Evolutionary conservation across 2,329 filamentous ascomycete genomes (phyloP), one percentile per base, ranked within the genome.

Genomic region (Fusarium paranaense): DNA sequence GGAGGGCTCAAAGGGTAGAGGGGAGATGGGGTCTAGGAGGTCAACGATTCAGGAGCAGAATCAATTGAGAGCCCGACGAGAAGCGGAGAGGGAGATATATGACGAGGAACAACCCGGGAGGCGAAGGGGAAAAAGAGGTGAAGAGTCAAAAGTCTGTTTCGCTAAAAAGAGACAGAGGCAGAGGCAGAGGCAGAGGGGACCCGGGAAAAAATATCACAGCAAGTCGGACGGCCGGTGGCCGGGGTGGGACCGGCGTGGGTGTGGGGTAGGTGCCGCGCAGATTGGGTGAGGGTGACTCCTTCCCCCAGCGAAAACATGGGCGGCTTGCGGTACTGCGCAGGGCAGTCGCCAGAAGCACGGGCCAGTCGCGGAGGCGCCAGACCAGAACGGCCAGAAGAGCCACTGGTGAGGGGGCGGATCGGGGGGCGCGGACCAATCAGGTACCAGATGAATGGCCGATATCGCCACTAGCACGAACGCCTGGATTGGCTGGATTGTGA

Each of bases 381-480:
- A 40, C 64, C 64, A 66, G 63, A 65, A 58, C 60, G 60, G 33
- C 45, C 32, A 50, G 47, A 52, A 38, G 59, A 58, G 61, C 60
- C 62, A 56, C 66, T 25, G 35, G 45, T 64, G 63, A 62, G 63
- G 63, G 66, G 63, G 58, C 33, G 32, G 27, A 62, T 64, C 61
- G 70, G 61, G 20, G 25, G 30, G 16, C 27, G 14, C 62, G 14
- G 45, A n/a, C 72, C 74, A 75, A 76, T 75, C 37, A 73, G 42
- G 4, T 11, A 0, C 2, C 16, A 25, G 27, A 40, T 61, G 69
- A 73, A 75, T 76, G 72, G 72, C 74, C 72, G 74, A 76, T 76
- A 75, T 76, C 74, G 74, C 74, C 70, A 75, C 74, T 72, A 73
- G 74, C 45, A 74, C 45, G 33, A 73, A 56, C 68, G 59, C 62